Percentiles rank a stretch among this genome's conserved stretches.
These are phyloP conservation scores for Colletotrichum musicola DNA, from an alignment of 2,329 filamentous ascomycete species.

Conservation along the genomic window DNA sequence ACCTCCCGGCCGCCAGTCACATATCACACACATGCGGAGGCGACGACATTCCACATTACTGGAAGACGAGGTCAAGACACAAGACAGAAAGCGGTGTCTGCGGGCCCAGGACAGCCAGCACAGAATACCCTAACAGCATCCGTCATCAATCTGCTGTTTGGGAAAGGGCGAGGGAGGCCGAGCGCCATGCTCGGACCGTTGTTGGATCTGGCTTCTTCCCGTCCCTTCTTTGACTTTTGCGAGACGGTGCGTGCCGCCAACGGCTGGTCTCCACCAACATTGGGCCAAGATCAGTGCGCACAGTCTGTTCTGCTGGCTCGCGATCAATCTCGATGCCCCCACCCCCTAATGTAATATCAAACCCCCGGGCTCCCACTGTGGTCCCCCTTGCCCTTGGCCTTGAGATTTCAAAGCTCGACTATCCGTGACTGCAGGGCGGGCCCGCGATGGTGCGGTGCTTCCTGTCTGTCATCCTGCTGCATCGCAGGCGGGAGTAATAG, in stretches of 20 bases:
- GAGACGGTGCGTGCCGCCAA: constrained; percentile 38
- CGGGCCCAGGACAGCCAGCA: background rate
- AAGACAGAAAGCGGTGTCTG: background rate
- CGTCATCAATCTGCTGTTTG: background rate
- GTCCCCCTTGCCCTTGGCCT: background rate
- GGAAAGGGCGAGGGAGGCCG: background rate
- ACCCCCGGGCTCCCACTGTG: background rate
- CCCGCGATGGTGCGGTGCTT: constrained; percentile 16
- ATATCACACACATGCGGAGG: constrained; percentile 12
- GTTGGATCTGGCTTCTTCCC: constrained; percentile 31
- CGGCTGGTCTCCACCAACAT: constrained; percentile 32
- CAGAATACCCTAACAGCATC: background rate
- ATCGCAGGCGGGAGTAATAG: background rate
- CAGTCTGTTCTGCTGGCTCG: background rate
- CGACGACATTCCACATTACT: background rate
- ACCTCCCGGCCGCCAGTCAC: constrained; percentile 6
- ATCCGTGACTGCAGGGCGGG: constrained; percentile 19
- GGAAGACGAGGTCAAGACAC: background rate
- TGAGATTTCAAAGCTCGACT: constrained; percentile 5
- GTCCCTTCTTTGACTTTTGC: constrained; percentile 30
- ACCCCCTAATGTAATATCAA: background rate
- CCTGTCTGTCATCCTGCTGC: constrained; percentile 18
- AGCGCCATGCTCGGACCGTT: constrained; percentile 29
- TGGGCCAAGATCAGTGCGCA: constrained; percentile 31
- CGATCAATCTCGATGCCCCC: constrained; percentile 14